Percentiles rank a stretch among this genome's conserved stretches.
phyloP scores from a whole-genome alignment of 345 rosid genomes.

The Eucalyptus polybractea region DNA sequence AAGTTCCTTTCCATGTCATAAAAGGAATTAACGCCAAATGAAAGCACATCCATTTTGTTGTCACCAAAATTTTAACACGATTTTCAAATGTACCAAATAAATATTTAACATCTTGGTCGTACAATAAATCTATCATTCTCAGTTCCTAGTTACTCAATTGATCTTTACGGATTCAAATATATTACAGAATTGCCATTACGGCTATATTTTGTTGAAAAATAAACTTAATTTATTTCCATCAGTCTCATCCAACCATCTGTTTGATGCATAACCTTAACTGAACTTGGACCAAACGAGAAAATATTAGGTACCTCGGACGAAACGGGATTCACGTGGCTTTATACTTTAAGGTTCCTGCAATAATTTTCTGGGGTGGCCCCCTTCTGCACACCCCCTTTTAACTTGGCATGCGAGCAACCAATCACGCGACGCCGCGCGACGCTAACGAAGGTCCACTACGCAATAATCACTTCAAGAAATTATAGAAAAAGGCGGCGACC shows the following conservation, averaged over 20 bases:
- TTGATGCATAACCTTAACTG: background rate
- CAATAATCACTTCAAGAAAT: background rate
- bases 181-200: background rate
- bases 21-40: background rate
- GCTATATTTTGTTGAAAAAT: background rate
- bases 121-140: background rate
- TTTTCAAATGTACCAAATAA: background rate
- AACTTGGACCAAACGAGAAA: background rate
- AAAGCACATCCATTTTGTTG: background rate
- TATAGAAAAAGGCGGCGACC: background rate
- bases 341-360: background rate
- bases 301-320: too few species aligned
- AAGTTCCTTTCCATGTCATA: background rate
- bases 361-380: background rate
- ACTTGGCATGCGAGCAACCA: background rate
- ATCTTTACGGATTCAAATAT: background rate
- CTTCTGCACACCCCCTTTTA: background rate
- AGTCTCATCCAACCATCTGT: background rate
- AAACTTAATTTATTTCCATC: background rate
- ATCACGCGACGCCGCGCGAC: background rate
- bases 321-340: background rate
- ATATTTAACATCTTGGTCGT: accelerated
- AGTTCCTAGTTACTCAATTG: background rate
- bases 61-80: too few species aligned
- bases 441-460: background rate